phyloP scores from a whole-genome alignment of 768 basidiomycete species.

The Tylopilus plumbeoviolaceoides region DNA sequence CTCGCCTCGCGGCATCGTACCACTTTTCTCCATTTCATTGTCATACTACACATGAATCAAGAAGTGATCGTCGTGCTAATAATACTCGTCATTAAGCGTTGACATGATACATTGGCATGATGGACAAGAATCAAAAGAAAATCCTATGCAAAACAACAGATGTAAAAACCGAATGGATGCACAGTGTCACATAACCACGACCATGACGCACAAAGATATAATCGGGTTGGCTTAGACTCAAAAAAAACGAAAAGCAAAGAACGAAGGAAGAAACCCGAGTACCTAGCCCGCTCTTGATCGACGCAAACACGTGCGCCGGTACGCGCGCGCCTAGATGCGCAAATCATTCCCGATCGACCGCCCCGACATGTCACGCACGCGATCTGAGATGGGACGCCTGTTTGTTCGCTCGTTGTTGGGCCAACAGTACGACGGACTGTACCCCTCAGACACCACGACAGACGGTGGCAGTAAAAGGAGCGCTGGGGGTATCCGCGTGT shows the following conservation, averaged over 20 bases:
- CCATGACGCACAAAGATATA: not conserved
- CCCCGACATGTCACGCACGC: not conserved
- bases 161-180: constrained; percentile 1
- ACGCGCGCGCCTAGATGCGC: not conserved
- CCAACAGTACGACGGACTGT: constrained; percentile 1
- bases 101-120: constrained; percentile 23
- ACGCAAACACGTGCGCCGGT: not conserved
- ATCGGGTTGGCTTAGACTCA: constrained; percentile 6
- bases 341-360: not conserved
- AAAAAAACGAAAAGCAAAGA: not conserved
- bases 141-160: constrained; percentile 28
- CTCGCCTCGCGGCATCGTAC: not conserved
- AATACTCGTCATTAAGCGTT: constrained; percentile 16
- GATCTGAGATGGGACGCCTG: not conserved
- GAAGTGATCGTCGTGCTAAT: constrained; percentile 11
- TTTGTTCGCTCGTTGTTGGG: not conserved
- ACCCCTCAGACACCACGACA: constrained; percentile 5
- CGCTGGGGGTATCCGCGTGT: constrained; percentile 1
- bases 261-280: not conserved
- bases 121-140: constrained; percentile 8
- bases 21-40: not conserved
- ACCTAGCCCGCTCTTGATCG: not conserved
- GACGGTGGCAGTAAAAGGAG: constrained; percentile 1
- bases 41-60: constrained; percentile 14
- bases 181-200: constrained; percentile 1